Conservation (phyloP, 140 eudicot genomes). For the Senecio squalidus region DNA sequence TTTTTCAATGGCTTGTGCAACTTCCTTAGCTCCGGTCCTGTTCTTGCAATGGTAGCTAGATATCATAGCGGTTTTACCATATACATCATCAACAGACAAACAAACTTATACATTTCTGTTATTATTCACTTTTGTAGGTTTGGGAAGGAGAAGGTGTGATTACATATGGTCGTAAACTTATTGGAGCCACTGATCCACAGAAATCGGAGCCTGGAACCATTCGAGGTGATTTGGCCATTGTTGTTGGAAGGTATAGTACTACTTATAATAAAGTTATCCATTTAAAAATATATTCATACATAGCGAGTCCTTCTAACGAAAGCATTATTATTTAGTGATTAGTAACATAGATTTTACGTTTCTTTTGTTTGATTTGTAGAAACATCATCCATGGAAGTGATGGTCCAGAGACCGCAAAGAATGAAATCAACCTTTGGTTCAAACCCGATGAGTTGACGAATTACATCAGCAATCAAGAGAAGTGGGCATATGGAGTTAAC, state of each 20-base stretch:
- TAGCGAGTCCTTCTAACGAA: background rate
- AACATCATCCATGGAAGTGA: slow-evolving; percentile 85
- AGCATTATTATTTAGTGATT: background rate
- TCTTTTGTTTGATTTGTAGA: slow-evolving; percentile 21
- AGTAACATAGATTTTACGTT: background rate
- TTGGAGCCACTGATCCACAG: slow-evolving; percentile 96
- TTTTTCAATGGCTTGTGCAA: slow-evolving; percentile 83
- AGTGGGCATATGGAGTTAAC: slow-evolving; percentile 66
- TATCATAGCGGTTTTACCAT: background rate
- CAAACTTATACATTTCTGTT: background rate
- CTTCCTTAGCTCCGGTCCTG: slow-evolving; percentile 98
- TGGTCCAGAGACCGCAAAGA: slow-evolving; percentile 83
- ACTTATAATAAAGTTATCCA: background rate
- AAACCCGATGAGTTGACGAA: slow-evolving; percentile 66
- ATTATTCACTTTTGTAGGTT: slow-evolving; percentile 40
- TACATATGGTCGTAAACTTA: slow-evolving; percentile 83
- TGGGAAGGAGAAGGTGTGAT: slow-evolving; percentile 99
- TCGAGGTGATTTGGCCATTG: slow-evolving; percentile 92
- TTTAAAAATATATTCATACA: background rate
- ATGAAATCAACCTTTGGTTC: slow-evolving; percentile 70
- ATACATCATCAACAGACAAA: background rate
- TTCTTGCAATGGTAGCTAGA: slow-evolving; percentile 68
- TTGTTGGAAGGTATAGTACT: slow-evolving; percentile 74
- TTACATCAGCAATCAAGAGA: slow-evolving; percentile 66
- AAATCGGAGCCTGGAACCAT: slow-evolving; percentile 97